Conservation (phyloP, 345 rosid species). For the Orychophragmus violaceus region DNA sequence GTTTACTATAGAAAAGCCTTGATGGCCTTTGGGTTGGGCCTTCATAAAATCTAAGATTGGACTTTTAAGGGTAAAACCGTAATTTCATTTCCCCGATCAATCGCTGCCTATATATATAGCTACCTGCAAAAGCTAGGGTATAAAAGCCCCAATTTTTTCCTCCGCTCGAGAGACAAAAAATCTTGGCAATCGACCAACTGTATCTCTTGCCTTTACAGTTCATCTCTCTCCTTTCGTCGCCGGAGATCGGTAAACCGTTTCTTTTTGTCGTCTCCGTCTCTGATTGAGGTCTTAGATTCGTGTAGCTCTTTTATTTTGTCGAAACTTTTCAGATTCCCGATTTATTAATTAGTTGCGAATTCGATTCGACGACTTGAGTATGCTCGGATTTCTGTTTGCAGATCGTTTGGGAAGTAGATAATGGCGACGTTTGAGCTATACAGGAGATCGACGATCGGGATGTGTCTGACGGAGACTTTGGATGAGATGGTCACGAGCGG, state of each 20-base stretch:
- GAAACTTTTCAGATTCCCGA: neutral
- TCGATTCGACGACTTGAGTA: neutral
- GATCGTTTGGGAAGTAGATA: conserved; percentile 25
- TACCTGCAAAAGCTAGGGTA: conserved; percentile 79
- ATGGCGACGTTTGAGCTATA: conserved; percentile 97
- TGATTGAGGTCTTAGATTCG: neutral
- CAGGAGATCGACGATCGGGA: conserved; percentile 90
- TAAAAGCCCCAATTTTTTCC: conserved; percentile 51
- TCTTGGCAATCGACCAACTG: conserved; percentile 31
- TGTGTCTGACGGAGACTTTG: conserved; percentile 91
- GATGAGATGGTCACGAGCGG: conserved; percentile 94
- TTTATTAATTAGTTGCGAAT: neutral
- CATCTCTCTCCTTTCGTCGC: conserved; percentile 25
- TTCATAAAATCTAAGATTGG: neutral
- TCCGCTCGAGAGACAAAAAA: conserved; percentile 43
- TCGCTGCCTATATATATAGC: conserved; percentile 56
- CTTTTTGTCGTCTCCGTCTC: neutral
- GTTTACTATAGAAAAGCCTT: neutral
- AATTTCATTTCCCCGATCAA: neutral
- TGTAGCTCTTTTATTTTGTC: neutral
- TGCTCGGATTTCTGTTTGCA: neutral
- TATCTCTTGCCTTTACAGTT: neutral
- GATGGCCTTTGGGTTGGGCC: conserved; percentile 2
- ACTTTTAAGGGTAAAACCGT: neutral
- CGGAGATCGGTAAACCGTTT: conserved; percentile 25